phyloP scores from a whole-genome alignment of 192 early-diverging fungal species.

The Martensiomyces pterosporus region DNA sequence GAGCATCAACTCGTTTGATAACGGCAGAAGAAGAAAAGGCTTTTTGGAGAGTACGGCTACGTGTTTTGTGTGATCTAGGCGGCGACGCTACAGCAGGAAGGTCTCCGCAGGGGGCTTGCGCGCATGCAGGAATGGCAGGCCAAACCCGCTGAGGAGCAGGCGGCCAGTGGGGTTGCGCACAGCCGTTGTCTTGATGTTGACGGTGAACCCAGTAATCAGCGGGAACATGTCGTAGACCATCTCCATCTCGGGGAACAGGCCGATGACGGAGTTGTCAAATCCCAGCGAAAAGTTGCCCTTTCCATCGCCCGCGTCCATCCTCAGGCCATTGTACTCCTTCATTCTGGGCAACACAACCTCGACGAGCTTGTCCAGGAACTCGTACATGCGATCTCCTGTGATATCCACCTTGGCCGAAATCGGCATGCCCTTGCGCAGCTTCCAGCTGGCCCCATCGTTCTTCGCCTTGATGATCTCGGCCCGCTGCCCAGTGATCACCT shows the following conservation, averaged over 20 bases:
- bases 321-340: conserved; percentile 84
- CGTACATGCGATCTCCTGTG: conserved; percentile 81
- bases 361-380: conserved; percentile 90
- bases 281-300: conserved; percentile 81
- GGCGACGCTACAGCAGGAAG: conserved; percentile 6
- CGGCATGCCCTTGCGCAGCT: conserved; percentile 90
- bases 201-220: conserved; percentile 78
- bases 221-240: conserved; percentile 93
- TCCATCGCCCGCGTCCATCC: conserved; percentile 68
- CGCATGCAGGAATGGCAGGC: conserved; percentile 70
- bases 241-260: conserved; percentile 96
- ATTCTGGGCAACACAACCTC: conserved; percentile 93
- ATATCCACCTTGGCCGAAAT: conserved; percentile 79
- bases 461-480: conserved; percentile 79
- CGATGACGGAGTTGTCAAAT: conserved; percentile 77
- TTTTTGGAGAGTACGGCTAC: no score
- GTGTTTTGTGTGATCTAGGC: no score
- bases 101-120: conserved; percentile 39
- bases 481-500: conserved; percentile 76
- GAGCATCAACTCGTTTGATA: no score
- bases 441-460: conserved; percentile 73
- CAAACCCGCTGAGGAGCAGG: conserved; percentile 82
- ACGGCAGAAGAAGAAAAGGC: no score
- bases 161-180: conserved; percentile 71
- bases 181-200: conserved; percentile 81